These are phyloP conservation scores for Ophidiomyces ophidiicola DNA, from an alignment of 2,329 filamentous ascomycete genomes.

Conservation along the genomic window DNA sequence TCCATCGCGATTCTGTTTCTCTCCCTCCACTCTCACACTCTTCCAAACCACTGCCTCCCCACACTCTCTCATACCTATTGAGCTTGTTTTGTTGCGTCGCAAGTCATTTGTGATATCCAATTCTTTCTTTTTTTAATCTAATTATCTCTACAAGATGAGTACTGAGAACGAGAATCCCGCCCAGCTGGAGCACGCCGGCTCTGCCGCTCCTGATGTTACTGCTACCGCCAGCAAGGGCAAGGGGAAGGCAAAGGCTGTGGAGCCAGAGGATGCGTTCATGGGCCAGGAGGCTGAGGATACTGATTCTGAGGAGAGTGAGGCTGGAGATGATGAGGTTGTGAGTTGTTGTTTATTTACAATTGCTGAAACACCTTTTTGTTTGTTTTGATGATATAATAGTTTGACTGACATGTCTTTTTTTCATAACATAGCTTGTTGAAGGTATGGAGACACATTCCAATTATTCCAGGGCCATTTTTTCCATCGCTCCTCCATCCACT, in stretches of 20 bases:
- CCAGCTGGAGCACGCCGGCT: neutral
- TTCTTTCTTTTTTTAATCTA: no score
- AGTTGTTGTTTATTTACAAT: constrained; percentile 21
- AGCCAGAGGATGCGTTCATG: constrained; percentile 51
- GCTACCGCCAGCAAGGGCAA: constrained; percentile 75
- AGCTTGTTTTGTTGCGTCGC: no score
- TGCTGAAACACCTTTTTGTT: neutral
- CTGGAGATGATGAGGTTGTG: constrained; percentile 33
- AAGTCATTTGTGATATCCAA: no score
- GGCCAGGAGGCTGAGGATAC: constrained; percentile 60
- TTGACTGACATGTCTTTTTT: constrained; percentile 15
- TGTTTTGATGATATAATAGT: neutral
- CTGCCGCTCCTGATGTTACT: neutral
- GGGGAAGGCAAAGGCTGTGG: constrained; percentile 58
- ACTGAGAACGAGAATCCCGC: constrained; percentile 1
- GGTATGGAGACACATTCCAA: constrained; percentile 17
- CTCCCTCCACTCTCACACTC: no score
- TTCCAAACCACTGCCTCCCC: no score
- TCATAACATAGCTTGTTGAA: constrained; percentile 22
- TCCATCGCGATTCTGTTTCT: no score
- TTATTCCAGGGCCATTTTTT: neutral
- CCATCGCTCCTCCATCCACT: neutral
- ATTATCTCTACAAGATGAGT: constrained; percentile 6
- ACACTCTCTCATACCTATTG: no score
- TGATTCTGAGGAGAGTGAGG: constrained; percentile 53